Base-by-base conservation (phyloP, 306 rosid species). In the Medicago arabica region DNA sequence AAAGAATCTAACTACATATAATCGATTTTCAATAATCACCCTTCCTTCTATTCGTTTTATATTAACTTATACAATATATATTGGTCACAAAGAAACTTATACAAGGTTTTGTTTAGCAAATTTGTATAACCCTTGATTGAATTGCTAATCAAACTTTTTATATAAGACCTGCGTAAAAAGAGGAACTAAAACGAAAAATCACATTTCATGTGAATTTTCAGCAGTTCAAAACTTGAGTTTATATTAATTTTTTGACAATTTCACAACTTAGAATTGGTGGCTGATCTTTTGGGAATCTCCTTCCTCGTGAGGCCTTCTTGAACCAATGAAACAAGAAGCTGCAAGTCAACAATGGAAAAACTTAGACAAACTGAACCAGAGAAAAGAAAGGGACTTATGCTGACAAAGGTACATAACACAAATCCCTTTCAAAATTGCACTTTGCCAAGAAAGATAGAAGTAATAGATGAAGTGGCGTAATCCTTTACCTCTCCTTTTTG, bases 271-370 rank as follows among this genome's bases (percentile, higher is more conserved):
- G 98, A 87, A 60, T 74, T 75, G 18, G 50, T 66, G 41, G 75
- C 71, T 17, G 88, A 49, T 46, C 69, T 77, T 51, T 81, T 78
- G 46, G 19, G 18, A 62, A 50, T 74, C 13, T 57, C 65, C 77
- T 67, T 71, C 77, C 98, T 86, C 41, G 86, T 31, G 12, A 95
- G 88, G 67, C 97, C 96, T 83, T 95, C 97, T 87, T 92, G 98
- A 76, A 88, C 84, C 86, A 84, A 40, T 19, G 97, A 84, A 38
- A 67, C 92, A 71, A 85, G 86, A 54, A 71, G 88, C 88, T 85
- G 88, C 76, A 75, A 67, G 15, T 43, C 50, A 67, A 36, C 31
- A 76, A 58, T 47, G 67, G 55, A 28, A 65, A 71, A 34, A 64
- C 25, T 64, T 19, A 78, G 66, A 58, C 17, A 75, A 25, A 41